A percentile compares a stretch with the other conserved stretches of the same genome.
Evolutionary conservation across 345 rosid species (phyloP).

Genomic region (Rubroshorea leprosula): DNA sequence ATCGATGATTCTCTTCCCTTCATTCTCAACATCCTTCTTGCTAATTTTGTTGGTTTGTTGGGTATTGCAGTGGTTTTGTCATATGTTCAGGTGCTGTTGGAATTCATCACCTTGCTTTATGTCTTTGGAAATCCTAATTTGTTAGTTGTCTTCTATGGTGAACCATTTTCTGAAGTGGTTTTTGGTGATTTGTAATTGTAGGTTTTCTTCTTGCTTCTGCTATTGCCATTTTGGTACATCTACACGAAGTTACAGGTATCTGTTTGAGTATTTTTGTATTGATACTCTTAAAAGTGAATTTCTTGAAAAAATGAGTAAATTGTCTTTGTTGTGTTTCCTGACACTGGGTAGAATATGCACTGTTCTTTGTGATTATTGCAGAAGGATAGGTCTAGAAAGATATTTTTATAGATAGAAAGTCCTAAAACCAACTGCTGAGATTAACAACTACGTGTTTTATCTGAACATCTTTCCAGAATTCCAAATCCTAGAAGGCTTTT

Average conservation of each 20-base stretch:
- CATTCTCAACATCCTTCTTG: slow-evolving; percentile 86
- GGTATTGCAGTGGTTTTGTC: slow-evolving; percentile 80
- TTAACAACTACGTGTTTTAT: too few species aligned
- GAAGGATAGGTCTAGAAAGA: too few species aligned
- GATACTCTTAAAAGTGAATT: too few species aligned
- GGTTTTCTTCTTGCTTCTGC: slow-evolving; percentile 74
- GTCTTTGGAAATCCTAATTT: neutral
- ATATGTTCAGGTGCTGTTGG: slow-evolving; percentile 68
- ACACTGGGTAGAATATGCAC: too few species aligned
- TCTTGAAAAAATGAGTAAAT: too few species aligned
- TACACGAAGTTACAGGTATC: slow-evolving; percentile 88
- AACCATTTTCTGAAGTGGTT: slow-evolving; percentile 8
- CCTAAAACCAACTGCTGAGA: too few species aligned
- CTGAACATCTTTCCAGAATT: too few species aligned
- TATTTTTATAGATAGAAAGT: too few species aligned
- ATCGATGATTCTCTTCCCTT: slow-evolving; percentile 98
- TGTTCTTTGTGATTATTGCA: too few species aligned
- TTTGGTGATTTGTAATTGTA: slow-evolving; percentile 42
- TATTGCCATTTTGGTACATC: slow-evolving; percentile 83
- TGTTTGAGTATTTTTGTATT: slow-evolving; percentile 3
- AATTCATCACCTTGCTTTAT: slow-evolving; percentile 13
- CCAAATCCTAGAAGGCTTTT: too few species aligned
- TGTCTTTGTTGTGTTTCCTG: too few species aligned
- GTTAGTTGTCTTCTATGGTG: neutral
- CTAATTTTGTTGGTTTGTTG: slow-evolving; percentile 80